Conservation (phyloP, 257 asterid species). For the Solanum commersonii region DNA sequence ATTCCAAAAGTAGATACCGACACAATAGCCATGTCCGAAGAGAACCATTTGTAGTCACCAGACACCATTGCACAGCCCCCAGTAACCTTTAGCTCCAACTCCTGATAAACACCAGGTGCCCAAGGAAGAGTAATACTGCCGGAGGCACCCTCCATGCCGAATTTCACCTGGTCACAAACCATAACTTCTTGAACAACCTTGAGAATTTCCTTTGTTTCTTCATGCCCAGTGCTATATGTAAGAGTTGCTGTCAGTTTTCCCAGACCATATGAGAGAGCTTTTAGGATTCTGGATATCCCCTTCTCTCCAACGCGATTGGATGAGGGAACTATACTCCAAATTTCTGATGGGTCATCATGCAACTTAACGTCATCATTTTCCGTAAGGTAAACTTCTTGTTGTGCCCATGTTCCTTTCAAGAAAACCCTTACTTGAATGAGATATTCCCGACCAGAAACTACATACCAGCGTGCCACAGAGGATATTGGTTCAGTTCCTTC, state of each 20-base stretch:
- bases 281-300: constrained; percentile 36
- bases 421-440: constrained; percentile 59
- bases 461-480: constrained; percentile 69
- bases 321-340: constrained; percentile 63
- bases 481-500: constrained; percentile 44
- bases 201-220: constrained; percentile 49
- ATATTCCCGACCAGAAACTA: constrained; percentile 64
- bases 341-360: constrained; percentile 38
- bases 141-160: constrained; percentile 26
- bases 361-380: constrained; percentile 57
- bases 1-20: constrained; percentile 80
- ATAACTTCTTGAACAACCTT: constrained; percentile 84
- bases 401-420: constrained; percentile 52
- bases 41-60: constrained; percentile 81
- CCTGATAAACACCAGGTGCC: constrained; percentile 79
- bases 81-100: constrained; percentile 62
- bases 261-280: constrained; percentile 58
- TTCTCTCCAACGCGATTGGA: constrained; percentile 24
- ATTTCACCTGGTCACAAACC: constrained; percentile 81
- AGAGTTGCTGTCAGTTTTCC: constrained; percentile 74
- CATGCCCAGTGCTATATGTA: constrained; percentile 43
- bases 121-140: constrained; percentile 62
- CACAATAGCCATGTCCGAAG: constrained; percentile 60
- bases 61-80: constrained; percentile 88
- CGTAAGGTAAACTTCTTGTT: constrained; percentile 60